These are phyloP conservation scores for Torulaspora delbrueckii DNA, from an alignment of 805 yeast genomes.

Conservation along the genomic window DNA sequence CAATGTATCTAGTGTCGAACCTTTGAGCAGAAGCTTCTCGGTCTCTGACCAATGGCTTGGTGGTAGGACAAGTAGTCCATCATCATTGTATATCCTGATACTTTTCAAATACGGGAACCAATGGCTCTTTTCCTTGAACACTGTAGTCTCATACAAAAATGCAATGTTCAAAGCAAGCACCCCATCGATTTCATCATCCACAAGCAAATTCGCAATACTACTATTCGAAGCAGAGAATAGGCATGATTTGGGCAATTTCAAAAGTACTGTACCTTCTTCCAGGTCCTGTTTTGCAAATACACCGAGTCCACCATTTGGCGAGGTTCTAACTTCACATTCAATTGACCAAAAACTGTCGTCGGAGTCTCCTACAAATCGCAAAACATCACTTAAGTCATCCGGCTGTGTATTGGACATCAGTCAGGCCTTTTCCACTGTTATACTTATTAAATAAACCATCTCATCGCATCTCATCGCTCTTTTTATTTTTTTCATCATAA, in stretches of 20 bases:
- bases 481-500: constrained; percentile 1
- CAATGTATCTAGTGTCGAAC: constrained; percentile 58
- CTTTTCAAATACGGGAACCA: constrained; percentile 67
- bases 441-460: constrained; percentile 4
- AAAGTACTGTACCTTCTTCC: constrained; percentile 38
- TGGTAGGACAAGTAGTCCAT: constrained; percentile 43
- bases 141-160: constrained; percentile 60
- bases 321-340: constrained; percentile 41
- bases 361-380: constrained; percentile 51
- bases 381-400: constrained; percentile 30
- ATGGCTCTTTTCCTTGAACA: constrained; percentile 60
- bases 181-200: constrained; percentile 57
- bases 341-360: constrained; percentile 52
- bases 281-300: constrained; percentile 54
- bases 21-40: constrained; percentile 45
- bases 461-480: constrained; percentile 10
- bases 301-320: constrained; percentile 63
- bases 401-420: constrained; percentile 34
- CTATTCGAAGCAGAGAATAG: constrained; percentile 57
- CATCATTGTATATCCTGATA: constrained; percentile 38
- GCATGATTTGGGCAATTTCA: constrained; percentile 58
- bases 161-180: constrained; percentile 63
- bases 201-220: constrained; percentile 58
- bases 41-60: constrained; percentile 60
- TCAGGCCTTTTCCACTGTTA: neutral